Conservation (phyloP, 208 protist genomes). For the Novymonas esmeraldas region DNA sequence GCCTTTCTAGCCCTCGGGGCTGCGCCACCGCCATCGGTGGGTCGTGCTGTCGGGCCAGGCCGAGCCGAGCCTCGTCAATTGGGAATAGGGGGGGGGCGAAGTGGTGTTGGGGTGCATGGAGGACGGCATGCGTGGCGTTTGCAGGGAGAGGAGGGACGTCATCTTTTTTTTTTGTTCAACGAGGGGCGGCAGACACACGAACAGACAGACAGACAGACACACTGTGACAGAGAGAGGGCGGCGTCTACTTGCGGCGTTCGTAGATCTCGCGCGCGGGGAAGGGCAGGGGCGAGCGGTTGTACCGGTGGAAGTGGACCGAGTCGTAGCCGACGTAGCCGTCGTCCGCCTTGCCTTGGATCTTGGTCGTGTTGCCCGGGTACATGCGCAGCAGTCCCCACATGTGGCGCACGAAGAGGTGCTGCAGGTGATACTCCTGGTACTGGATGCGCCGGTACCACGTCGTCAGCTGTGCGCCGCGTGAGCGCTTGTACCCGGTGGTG, state of each 20-base stretch:
- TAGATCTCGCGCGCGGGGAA: conserved; percentile 90
- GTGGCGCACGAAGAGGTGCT: conserved; percentile 90
- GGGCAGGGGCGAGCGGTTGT: conserved; percentile 82
- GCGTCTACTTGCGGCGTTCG: conserved; percentile 74
- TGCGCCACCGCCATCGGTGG: too few species aligned
- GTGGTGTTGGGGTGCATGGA: too few species aligned
- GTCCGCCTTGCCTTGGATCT: conserved; percentile 83
- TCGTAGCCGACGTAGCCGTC: conserved; percentile 91
- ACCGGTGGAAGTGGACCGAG: conserved; percentile 81
- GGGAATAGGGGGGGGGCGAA: too few species aligned
- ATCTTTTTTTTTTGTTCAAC: too few species aligned
- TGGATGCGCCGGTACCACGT: conserved; percentile 91
- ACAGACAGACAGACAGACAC: neutral
- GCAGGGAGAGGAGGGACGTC: too few species aligned
- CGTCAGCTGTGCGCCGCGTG: conserved; percentile 69
- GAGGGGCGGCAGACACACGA: neutral
- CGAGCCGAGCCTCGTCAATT: too few species aligned
- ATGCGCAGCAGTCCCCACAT: conserved; percentile 83
- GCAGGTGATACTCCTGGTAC: conserved; percentile 92
- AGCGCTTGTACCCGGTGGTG: conserved; percentile 86
- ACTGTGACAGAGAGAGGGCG: neutral
- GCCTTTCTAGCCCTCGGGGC: too few species aligned
- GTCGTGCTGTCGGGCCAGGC: too few species aligned
- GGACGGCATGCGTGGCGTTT: too few species aligned
- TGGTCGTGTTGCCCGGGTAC: conserved; percentile 87